Base-by-base conservation (phyloP, 2,329 filamentous ascomycete genomes). In the Eurotiales sp. region DNA sequence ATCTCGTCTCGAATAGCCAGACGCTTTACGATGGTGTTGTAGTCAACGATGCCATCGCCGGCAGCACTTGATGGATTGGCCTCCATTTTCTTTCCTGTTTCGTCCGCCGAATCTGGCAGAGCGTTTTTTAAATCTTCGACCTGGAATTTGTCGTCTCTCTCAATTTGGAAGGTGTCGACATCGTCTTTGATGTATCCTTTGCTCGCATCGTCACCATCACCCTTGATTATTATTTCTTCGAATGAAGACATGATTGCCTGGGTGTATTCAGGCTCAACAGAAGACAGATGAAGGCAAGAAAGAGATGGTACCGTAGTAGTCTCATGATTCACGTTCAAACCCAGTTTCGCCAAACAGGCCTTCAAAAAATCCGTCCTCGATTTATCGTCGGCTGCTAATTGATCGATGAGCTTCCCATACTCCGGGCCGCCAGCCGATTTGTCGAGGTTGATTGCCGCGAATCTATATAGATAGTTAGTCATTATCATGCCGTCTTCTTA, bases 221-320 rank as follows among this genome's bases (percentile, higher is more conserved):
- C 82, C 23, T 74, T 79, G 50, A 81, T 80, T 57, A 90, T 82
- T 54, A 87, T 81, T 36, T 88, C 84, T 54, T 81, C 76, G 77
- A 72, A 56, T 3, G 84, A 84, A 2, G 79, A 79, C 48, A 79
- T 73, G 21, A 95, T 70, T 23, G 93, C 73, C 58, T 87, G 75
- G n/a, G 90, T 82, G 36, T 86, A 82, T 59, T 75, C 71, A 43
- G 82, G 77, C 57, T 83, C 74, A 45, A 84, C 68, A 53, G 88
- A 85, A 37, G 90, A 92, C 47, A 97, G 77, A 71, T 96, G 89
- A 44, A 96, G 76, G 59, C 78, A 82, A 56, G 92, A 95, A 32
- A 96, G 82, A 53, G 87, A 86, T 11, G 90, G 90, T 67, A 90
- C 80, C 59, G 81, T 77, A 59, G 83, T 77, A 59, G 81, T 78